Evolutionary conservation across 2,329 filamentous ascomycete species (phyloP).

Genomic region (Colletotrichum incanum): DNA sequence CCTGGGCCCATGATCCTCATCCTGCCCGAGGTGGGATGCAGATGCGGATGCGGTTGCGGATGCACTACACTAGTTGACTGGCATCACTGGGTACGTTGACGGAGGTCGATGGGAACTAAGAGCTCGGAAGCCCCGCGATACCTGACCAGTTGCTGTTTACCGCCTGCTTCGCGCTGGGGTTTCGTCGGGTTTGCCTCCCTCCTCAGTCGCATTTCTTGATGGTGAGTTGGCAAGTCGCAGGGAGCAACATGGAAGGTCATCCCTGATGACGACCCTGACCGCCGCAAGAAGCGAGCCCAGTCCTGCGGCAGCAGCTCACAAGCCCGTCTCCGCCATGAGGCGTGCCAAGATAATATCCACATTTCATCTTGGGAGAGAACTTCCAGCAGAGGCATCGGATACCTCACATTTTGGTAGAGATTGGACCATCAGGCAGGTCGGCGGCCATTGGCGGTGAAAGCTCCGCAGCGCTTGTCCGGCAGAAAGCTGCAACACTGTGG

Average conservation of each 20-base stretch:
- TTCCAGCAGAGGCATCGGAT: slow-evolving; percentile 18
- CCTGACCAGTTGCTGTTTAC: background rate
- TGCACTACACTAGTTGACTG: slow-evolving; percentile 9
- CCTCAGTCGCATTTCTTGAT: slow-evolving; percentile 1
- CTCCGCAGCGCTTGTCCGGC: background rate
- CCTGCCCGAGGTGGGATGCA: slow-evolving; percentile 23
- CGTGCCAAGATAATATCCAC: slow-evolving; percentile 32
- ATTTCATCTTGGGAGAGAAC: slow-evolving; percentile 38
- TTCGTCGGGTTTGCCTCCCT: slow-evolving; percentile 25
- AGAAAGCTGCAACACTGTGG: background rate
- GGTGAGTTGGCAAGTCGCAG: slow-evolving; percentile 40
- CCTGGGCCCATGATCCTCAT: slow-evolving; percentile 24
- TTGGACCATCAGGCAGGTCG: background rate
- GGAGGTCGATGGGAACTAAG: background rate
- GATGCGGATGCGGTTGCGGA: background rate
- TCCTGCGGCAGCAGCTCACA: slow-evolving; percentile 26
- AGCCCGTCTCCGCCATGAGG: slow-evolving; percentile 27
- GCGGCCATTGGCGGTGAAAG: slow-evolving; percentile 23
- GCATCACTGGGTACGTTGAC: background rate
- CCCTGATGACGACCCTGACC: slow-evolving; percentile 39
- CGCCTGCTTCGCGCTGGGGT: slow-evolving; percentile 2
- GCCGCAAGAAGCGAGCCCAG: slow-evolving; percentile 26
- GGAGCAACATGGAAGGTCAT: slow-evolving; percentile 34
- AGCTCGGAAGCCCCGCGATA: slow-evolving; percentile 20
- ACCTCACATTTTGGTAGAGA: background rate